Evolutionary conservation across 148 eudicot genomes (phyloP).

Genomic region (Salicornia ramosissima): DNA sequence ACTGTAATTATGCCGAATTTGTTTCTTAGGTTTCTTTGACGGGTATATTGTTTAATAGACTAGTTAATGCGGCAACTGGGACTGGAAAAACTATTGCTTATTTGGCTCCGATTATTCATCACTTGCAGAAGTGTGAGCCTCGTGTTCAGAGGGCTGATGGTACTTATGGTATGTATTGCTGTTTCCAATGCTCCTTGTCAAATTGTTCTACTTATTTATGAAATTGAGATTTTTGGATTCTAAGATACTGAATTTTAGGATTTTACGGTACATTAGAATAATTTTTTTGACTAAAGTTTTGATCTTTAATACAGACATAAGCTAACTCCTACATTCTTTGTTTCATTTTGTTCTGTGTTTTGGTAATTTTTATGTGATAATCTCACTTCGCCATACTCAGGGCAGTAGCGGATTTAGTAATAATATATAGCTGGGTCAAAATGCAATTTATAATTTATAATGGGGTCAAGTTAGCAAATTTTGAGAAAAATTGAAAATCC

Average conservation of each 20-base stretch:
- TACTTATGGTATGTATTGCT: constrained; percentile 64
- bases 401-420: too few relatives aligned
- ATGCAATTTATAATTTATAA: too few relatives aligned
- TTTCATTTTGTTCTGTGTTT: too few relatives aligned
- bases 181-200: background rate
- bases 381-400: too few relatives aligned
- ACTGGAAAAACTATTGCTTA: constrained; percentile 90
- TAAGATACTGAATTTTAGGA: background rate
- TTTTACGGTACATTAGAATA: background rate
- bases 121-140: constrained; percentile 54
- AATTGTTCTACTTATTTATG: background rate
- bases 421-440: too few relatives aligned
- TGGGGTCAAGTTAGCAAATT: too few relatives aligned
- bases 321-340: too few relatives aligned
- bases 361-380: too few relatives aligned
- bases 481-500: too few relatives aligned
- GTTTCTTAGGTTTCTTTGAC: constrained; percentile 20
- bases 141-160: constrained; percentile 79
- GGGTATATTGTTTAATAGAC: constrained; percentile 40
- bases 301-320: too few relatives aligned
- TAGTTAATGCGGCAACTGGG: constrained; percentile 96
- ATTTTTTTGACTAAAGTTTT: too few relatives aligned
- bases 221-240: background rate
- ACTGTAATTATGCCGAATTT: background rate
- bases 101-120: constrained; percentile 87